Conservation (phyloP, 805 yeast genomes). For the Candida argentea region DNA sequence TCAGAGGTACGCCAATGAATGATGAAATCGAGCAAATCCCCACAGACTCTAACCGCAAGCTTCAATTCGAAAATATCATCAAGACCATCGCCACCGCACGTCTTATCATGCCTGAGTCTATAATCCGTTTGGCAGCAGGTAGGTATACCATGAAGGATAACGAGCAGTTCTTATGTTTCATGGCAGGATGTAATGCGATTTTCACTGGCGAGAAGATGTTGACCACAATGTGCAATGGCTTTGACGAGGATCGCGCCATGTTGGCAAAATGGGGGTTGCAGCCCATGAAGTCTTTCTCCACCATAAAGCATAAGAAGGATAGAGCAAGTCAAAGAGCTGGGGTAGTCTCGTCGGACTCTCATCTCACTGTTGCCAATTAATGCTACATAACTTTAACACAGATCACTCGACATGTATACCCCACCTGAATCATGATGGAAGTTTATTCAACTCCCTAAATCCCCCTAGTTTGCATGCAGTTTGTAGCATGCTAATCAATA, state of each 20-base stretch:
- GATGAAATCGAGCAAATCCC: constrained; percentile 36
- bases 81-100: constrained; percentile 72
- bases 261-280: constrained; percentile 57
- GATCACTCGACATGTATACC: no score
- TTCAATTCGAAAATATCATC: constrained; percentile 52
- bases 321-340: no score
- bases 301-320: no score
- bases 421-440: no score
- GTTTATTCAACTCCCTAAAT: no score
- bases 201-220: constrained; percentile 77
- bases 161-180: constrained; percentile 65
- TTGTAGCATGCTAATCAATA: no score
- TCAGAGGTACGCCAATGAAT: constrained; percentile 69
- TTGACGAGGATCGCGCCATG: constrained; percentile 74
- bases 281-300: constrained; percentile 37
- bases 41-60: constrained; percentile 23
- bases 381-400: no score
- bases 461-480: no score
- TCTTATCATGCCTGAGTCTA: constrained; percentile 60
- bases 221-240: constrained; percentile 74
- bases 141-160: constrained; percentile 71
- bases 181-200: constrained; percentile 73
- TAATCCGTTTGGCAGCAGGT: constrained; percentile 72
- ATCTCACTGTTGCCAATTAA: no score
- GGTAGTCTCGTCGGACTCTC: no score